Conservation (phyloP, 2,329 filamentous ascomycete genomes). For the Xylariaceae sp. region DNA sequence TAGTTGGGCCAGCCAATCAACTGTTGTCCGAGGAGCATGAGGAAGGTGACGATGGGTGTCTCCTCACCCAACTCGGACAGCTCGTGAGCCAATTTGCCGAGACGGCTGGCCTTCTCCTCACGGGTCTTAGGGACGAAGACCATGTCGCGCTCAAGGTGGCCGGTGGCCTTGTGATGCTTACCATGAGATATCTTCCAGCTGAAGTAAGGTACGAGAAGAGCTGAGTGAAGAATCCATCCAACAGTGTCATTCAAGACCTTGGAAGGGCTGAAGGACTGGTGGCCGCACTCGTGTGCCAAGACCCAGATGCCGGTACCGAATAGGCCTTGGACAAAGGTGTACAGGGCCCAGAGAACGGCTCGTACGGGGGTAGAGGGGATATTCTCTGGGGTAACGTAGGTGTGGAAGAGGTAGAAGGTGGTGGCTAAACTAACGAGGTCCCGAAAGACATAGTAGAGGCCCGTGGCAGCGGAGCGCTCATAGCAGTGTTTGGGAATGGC, state of each 20-base stretch:
- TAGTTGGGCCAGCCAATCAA: slow-evolving; percentile 93
- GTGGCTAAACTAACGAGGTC: slow-evolving; percentile 75
- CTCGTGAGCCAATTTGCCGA: slow-evolving; percentile 80
- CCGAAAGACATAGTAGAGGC: slow-evolving; percentile 83
- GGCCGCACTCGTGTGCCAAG: slow-evolving; percentile 95
- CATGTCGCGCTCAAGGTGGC: slow-evolving; percentile 98
- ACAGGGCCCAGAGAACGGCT: slow-evolving; percentile 66
- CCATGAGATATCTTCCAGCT: slow-evolving; percentile 99
- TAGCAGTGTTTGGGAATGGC: slow-evolving; percentile 98
- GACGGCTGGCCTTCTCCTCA: slow-evolving; percentile 76
- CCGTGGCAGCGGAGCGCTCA: slow-evolving; percentile 78
- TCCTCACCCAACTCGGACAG: slow-evolving; percentile 91
- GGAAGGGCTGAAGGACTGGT: slow-evolving; percentile 95
- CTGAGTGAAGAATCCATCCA: slow-evolving; percentile 89
- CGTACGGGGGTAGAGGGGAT: slow-evolving; percentile 74
- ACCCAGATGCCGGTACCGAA: slow-evolving; percentile 97
- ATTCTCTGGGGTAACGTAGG: slow-evolving; percentile 83
- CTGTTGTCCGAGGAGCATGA: slow-evolving; percentile 82
- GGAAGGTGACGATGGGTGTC: slow-evolving; percentile 82
- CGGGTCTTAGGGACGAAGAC: slow-evolving; percentile 96
- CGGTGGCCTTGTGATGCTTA: slow-evolving; percentile 99
- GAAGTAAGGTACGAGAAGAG: slow-evolving; percentile 94
- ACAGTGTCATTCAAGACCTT: slow-evolving; percentile 89
- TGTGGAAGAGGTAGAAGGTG: slow-evolving; percentile 90
- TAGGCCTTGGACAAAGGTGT: slow-evolving; percentile 85